Percentiles rank a stretch among this genome's conserved stretches.
These are phyloP conservation scores for Nannizziopsis barbatae DNA, from an alignment of 2,329 filamentous ascomycete genomes.

Conservation along the genomic window DNA sequence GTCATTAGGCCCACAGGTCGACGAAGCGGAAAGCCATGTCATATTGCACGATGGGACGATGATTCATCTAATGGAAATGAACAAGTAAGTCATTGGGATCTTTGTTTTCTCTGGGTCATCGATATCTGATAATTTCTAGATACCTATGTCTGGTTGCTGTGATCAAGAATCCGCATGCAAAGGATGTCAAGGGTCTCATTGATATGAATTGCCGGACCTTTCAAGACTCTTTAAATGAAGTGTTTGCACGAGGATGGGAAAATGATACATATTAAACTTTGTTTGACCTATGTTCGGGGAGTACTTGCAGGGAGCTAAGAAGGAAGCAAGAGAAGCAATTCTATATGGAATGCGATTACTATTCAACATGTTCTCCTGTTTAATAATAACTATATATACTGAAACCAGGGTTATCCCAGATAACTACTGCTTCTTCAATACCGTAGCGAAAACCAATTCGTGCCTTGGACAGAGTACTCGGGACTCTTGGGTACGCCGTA, in stretches of 20 bases:
- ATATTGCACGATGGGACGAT: conserved; percentile 50
- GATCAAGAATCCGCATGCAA: conserved; percentile 53
- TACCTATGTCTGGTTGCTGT: conserved; percentile 55
- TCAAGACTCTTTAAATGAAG: conserved; percentile 50
- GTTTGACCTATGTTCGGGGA: no score
- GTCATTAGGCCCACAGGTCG: conserved; percentile 35
- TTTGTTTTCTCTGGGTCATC: background rate
- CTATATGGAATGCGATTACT: no score
- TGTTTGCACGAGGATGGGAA: conserved; percentile 45
- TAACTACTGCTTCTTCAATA: no score
- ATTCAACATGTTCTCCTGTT: no score
- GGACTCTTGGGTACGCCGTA: no score
- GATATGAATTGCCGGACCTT: conserved; percentile 57
- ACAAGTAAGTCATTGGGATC: conserved; percentile 40
- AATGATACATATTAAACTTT: conserved; percentile 1
- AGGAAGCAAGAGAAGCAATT: no score
- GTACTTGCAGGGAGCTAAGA: no score
- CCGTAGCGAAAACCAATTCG: no score
- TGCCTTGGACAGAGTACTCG: no score
- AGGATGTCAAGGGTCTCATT: conserved; percentile 53
- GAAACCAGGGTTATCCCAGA: no score
- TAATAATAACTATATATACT: no score
- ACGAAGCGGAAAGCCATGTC: conserved; percentile 52
- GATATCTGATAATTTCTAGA: conserved; percentile 27
- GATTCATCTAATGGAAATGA: conserved; percentile 57